Conservation (phyloP, 805 yeast species). For the Blastobotrys chiropterorum region DNA sequence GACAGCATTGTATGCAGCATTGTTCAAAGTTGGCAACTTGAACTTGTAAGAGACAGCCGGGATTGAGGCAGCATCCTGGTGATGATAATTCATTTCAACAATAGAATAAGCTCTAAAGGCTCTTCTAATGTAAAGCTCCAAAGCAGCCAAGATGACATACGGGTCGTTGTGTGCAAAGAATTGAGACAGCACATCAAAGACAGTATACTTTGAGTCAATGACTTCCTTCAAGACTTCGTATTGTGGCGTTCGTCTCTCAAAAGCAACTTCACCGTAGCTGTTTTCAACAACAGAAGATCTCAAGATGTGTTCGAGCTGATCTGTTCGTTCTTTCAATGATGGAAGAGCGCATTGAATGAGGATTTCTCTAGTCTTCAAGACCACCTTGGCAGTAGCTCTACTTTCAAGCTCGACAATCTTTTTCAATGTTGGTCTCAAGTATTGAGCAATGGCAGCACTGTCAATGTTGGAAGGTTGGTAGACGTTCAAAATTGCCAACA, state of each 20-base stretch:
- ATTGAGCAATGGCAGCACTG: constrained; percentile 59
- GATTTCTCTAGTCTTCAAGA: constrained; percentile 92
- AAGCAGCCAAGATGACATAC: constrained; percentile 91
- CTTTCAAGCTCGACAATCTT: constrained; percentile 82
- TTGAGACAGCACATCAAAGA: constrained; percentile 91
- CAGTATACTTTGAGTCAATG: constrained; percentile 92
- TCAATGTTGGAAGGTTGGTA: constrained; percentile 77
- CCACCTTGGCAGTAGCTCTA: constrained; percentile 87
- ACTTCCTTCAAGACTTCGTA: constrained; percentile 78
- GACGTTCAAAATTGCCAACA: constrained; percentile 75
- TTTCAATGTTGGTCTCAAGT: constrained; percentile 67
- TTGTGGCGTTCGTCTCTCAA: constrained; percentile 75
- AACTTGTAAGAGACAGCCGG: constrained; percentile 86
- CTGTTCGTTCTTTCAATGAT: constrained; percentile 90
- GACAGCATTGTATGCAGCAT: constrained; percentile 67
- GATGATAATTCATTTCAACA: constrained; percentile 58
- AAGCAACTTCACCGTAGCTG: constrained; percentile 77
- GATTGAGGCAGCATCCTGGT: constrained; percentile 37
- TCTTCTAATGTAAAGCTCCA: constrained; percentile 93
- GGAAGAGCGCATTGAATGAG: constrained; percentile 96
- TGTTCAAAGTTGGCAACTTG: constrained; percentile 66
- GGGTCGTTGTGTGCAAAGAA: constrained; percentile 79
- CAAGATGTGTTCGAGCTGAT: constrained; percentile 93
- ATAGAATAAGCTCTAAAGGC: constrained; percentile 95
- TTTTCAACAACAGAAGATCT: constrained; percentile 86